Evolutionary conservation across 805 yeast genomes (phyloP).

Genomic region (Saccharomycopsis selenospora): DNA sequence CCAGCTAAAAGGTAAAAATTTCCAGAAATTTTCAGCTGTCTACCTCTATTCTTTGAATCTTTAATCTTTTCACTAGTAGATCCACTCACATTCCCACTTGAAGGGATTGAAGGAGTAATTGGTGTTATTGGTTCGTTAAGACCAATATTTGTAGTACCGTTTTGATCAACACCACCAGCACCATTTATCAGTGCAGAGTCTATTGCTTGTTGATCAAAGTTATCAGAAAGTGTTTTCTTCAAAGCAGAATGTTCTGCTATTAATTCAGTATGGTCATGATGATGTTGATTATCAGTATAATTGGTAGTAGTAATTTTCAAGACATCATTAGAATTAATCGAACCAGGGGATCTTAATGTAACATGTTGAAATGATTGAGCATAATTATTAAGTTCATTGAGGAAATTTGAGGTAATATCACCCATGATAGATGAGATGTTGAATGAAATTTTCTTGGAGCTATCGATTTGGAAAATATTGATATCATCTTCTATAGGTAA

Average conservation of each 20-base stretch:
- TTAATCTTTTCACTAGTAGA: conserved; percentile 23
- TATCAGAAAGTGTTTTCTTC: not conserved
- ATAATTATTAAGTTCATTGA: conserved; percentile 56
- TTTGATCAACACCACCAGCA: conserved; percentile 24
- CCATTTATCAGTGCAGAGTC: conserved; percentile 1
- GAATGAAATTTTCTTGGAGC: conserved; percentile 27
- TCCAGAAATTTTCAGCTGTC: conserved; percentile 70
- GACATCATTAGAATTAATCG: conserved; percentile 45
- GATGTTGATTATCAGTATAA: conserved; percentile 18
- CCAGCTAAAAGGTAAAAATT: conserved; percentile 79
- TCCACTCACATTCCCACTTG: not conserved
- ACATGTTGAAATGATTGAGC: conserved; percentile 72
- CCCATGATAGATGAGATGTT: conserved; percentile 45
- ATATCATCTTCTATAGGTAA: conserved; percentile 3
- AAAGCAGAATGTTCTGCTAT: not conserved
- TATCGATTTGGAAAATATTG: conserved; percentile 22
- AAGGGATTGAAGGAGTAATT: not conserved
- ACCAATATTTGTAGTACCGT: conserved; percentile 21
- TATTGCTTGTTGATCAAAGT: not conserved
- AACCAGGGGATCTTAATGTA: conserved; percentile 76
- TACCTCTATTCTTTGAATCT: conserved; percentile 50
- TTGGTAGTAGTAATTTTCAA: conserved; percentile 29
- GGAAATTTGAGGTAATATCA: conserved; percentile 59
- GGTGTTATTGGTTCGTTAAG: not conserved
- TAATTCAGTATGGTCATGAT: not conserved